Evolutionary conservation across 2,329 filamentous ascomycete species (phyloP), one percentile per base, ranked within the genome.

Genomic region (Trichoderma arundinaceum): DNA sequence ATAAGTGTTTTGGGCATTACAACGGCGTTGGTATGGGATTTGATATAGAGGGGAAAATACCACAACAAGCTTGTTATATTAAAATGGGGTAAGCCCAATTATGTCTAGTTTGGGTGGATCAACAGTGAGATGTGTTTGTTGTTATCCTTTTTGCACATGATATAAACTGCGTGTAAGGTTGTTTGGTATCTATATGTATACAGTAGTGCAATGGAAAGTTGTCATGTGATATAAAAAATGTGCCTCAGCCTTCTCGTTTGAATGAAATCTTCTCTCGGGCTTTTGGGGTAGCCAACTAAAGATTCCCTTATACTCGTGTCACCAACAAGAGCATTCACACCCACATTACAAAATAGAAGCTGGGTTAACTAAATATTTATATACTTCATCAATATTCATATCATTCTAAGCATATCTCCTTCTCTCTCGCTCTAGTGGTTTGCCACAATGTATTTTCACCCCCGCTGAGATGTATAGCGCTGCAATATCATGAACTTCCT

Each of bases 1-100:
- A 65, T 65, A 67, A 62, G 51, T 66, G 44, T 53, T 19, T 64
- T 54, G 44, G 59, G 65, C 59, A 64, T 64, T 66, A 58, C 17
- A 64, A 61, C 28, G 65, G 65, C 65, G 65, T 66, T 53, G 44
- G 28, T n/a, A 51, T 35, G 33, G 22, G 41, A n/a, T 57, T 58
- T 57, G 53, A 52, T 44, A 46, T 52, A 49, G 57, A 63, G 39
- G 57, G 59, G 32, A 13, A 43, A 54, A 63, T 63, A 63, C 59
- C 49, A 54, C 49, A 17, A 39, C 5, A 28, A 46, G 59, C 32
- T 44, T 38, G 12, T 44, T 54, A 41, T 41, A 52, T 0, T 41
- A 9, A 17, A 33, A 15, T 38, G 41, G 48, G 28, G 19, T 8
- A 32, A 2, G 41, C 12, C 43, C 9, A n/a, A 28, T 28, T 13